Conservation (phyloP, 768 basidiomycete genomes). For the Mycena venus region DNA sequence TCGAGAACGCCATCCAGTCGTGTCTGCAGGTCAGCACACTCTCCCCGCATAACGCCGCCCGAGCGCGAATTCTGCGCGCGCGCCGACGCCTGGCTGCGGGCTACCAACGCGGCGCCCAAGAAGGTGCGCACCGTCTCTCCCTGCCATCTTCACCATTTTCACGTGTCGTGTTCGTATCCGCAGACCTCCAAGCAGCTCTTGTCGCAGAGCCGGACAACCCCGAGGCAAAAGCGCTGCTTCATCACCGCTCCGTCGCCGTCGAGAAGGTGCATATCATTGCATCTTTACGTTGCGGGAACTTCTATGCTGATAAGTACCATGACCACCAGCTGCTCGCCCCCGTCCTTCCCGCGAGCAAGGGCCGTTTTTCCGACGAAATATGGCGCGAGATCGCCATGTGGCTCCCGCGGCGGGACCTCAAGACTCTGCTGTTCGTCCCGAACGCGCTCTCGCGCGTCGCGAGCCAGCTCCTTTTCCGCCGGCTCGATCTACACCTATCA, state of each 20-base stretch:
- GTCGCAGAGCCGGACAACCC: slow-evolving; percentile 76
- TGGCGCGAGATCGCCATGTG: slow-evolving; percentile 78
- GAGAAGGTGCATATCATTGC: slow-evolving; percentile 67
- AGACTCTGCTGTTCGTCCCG: slow-evolving; percentile 72
- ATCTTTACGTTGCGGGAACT: not conserved
- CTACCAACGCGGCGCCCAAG: slow-evolving; percentile 71
- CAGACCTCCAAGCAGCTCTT: slow-evolving; percentile 78
- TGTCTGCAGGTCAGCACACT: slow-evolving; percentile 71
- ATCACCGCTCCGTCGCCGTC: slow-evolving; percentile 67
- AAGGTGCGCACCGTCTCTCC: slow-evolving; percentile 58
- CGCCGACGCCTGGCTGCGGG: slow-evolving; percentile 74
- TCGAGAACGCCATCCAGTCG: slow-evolving; percentile 84
- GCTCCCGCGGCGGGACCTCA: slow-evolving; percentile 75
- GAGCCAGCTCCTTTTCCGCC: slow-evolving; percentile 74
- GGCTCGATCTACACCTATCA: slow-evolving; percentile 75
- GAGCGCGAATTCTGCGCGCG: slow-evolving; percentile 77
- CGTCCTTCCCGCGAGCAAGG: slow-evolving; percentile 56
- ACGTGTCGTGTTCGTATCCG: not conserved
- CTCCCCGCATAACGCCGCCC: slow-evolving; percentile 64
- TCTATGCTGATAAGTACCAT: not conserved
- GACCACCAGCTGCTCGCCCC: slow-evolving; percentile 52
- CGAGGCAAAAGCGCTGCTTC: slow-evolving; percentile 73
- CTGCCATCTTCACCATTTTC: not conserved
- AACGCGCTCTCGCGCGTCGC: slow-evolving; percentile 78
- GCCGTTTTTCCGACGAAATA: slow-evolving; percentile 75